Evolutionary conservation across 805 yeast species (phyloP).

Genomic region (Yamadazyma phyllophila): DNA sequence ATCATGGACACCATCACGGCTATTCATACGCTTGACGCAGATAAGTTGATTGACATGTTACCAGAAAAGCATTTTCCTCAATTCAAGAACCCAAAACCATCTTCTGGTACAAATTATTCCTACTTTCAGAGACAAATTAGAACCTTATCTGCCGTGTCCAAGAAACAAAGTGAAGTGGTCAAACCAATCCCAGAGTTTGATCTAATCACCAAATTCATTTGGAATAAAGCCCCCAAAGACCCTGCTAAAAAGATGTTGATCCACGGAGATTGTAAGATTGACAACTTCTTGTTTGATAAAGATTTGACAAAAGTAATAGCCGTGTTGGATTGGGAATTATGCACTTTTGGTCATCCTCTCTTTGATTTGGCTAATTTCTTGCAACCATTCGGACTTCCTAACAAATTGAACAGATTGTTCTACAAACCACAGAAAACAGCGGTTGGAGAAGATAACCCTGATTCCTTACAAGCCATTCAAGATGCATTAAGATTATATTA

Average conservation of each 20-base stretch:
- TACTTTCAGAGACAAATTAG: slow-evolving; percentile 56
- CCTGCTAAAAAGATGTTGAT: slow-evolving; percentile 45
- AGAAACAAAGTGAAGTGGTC: slow-evolving; percentile 36
- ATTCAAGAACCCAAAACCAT: slow-evolving; percentile 21
- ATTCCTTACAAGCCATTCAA: slow-evolving; percentile 8
- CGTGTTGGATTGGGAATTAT: slow-evolving; percentile 64
- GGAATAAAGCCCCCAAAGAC: slow-evolving; percentile 45
- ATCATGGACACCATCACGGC: slow-evolving; percentile 47
- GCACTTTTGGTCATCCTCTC: slow-evolving; percentile 63
- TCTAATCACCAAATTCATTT: slow-evolving; percentile 41
- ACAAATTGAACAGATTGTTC: slow-evolving; percentile 28
- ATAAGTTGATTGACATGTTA: slow-evolving; percentile 37
- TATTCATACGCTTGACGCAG: slow-evolving; percentile 50
- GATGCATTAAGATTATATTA: slow-evolving; percentile 18
- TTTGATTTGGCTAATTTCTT: slow-evolving; percentile 59
- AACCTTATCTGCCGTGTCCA: slow-evolving; percentile 44
- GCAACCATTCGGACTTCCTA: slow-evolving; percentile 52
- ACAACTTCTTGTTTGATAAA: slow-evolving; percentile 62
- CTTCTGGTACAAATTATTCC: slow-evolving; percentile 15
- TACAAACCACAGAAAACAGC: slow-evolving; percentile 26
- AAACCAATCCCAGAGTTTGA: slow-evolving; percentile 49
- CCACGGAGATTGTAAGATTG: slow-evolving; percentile 66
- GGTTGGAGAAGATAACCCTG: slow-evolving; percentile 33
- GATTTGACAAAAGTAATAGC: slow-evolving; percentile 49
- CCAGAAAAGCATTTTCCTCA: slow-evolving; percentile 48